Evolutionary conservation across 768 basidiomycete genomes (phyloP), one percentile per base, ranked within the genome.

Genomic region (Myochromella boudieri): DNA sequence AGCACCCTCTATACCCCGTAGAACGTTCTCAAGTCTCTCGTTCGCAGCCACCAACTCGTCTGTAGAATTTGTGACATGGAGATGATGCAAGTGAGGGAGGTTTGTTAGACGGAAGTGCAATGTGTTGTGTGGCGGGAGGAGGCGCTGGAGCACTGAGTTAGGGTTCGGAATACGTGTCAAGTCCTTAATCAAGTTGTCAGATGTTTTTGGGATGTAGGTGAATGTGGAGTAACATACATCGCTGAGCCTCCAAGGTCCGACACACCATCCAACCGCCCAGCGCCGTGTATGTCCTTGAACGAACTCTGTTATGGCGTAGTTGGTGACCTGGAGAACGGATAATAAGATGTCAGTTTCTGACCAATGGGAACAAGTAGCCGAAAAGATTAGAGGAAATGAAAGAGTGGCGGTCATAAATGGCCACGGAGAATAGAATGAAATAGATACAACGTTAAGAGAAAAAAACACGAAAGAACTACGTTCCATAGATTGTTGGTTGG

Each of bases 181-280:
- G 4, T 57, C 43, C 70, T 74, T 22, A 34, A 26, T 6, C 15
- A 17, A 43, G 26, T 20, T 37, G 28, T 11, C 24, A 10, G 17
- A 31, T 15, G 24, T 46, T 17, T 21, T 3, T 25, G 22, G 11
- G 24, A 25, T 48, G 18, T 25, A 18, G 29, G 25, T 24, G 32
- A 26, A 37, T 4, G 31, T 27, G 20, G 18, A 11, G 28, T 14
- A 9, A 71, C 89, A 42, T 61, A 94, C 95, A 52, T 97, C 92
- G 1, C 91, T 84, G 24, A 97, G 67, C 6, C 82, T 81, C 11
- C 61, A 62, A 22, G 77, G 74, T 2, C 67, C 69, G 44, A 85
- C 83, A 0, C 89, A 93, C 95, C 95, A 97, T 0, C 79, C 91
- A 2, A 98, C 65, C 0, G 85, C 90, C 93, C 94, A 98, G n/a